These are phyloP conservation scores for Epichloe festucae DNA, from an alignment of 2,329 filamentous ascomycete genomes.

Conservation along the genomic window DNA sequence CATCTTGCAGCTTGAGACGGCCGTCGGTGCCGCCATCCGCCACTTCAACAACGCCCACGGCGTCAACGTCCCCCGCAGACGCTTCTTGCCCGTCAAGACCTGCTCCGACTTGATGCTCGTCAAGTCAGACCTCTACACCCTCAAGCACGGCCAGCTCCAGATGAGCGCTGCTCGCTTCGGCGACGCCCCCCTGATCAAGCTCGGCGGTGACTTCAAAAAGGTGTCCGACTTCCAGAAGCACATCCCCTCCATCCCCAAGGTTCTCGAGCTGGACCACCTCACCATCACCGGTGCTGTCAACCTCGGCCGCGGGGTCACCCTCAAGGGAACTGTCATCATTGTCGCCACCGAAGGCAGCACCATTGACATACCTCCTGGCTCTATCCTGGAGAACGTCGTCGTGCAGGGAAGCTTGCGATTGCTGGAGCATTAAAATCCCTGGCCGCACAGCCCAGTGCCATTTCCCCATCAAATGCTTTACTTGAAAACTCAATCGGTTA, in stretches of 20 bases:
- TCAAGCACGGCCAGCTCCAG: conserved; percentile 95
- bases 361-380: conserved; percentile 93
- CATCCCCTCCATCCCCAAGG: conserved; percentile 78
- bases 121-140: conserved; percentile 97
- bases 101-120: conserved; percentile 99
- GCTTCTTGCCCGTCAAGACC: conserved; percentile 99
- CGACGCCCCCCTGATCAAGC: conserved; percentile 95
- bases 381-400: conserved; percentile 95
- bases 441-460: not conserved
- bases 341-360: conserved; percentile 96
- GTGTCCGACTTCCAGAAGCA: conserved; percentile 91
- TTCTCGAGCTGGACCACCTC: conserved; percentile 83
- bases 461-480: not conserved
- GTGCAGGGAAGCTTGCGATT: conserved; percentile 88
- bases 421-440: conserved; percentile 44
- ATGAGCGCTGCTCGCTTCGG: conserved; percentile 96
- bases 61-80: conserved; percentile 93
- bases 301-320: conserved; percentile 83
- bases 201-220: conserved; percentile 99
- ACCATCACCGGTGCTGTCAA: conserved; percentile 98
- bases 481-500: not conserved
- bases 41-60: conserved; percentile 98
- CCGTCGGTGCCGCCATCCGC: conserved; percentile 93
- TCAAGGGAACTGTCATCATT: conserved; percentile 98
- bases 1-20: conserved; percentile 96